phyloP scores from a whole-genome alignment of 1,284 basidiomycete species.

The Trametes sp. region DNA sequence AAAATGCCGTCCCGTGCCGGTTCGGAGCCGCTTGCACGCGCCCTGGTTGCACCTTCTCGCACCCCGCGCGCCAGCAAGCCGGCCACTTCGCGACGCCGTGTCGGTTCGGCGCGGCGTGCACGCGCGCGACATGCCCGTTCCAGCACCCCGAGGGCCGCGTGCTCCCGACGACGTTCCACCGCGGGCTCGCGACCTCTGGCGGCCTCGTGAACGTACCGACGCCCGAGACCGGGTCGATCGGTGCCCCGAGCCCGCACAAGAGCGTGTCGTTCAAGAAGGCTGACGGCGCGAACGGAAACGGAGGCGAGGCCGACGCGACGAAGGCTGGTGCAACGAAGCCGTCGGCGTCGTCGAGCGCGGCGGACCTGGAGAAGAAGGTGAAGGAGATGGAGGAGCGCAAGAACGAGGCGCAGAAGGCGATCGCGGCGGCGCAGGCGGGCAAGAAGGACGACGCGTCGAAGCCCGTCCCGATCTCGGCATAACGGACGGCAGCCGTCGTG shows the following conservation, averaged over 20 bases:
- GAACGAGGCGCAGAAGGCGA: slow-evolving; percentile 55
- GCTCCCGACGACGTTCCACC: slow-evolving; percentile 78
- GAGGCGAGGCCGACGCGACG: slow-evolving; percentile 53
- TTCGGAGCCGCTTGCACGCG: slow-evolving; percentile 80
- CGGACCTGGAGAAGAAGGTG: slow-evolving; percentile 62
- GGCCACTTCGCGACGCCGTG: slow-evolving; percentile 60
- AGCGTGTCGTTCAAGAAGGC: slow-evolving; percentile 73
- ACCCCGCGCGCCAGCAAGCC: slow-evolving; percentile 44
- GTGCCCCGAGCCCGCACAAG: slow-evolving; percentile 64
- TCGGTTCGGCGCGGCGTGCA: slow-evolving; percentile 81
- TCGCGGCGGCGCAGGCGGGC: slow-evolving; percentile 58
- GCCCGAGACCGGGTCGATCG: slow-evolving; percentile 72
- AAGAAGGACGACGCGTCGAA: slow-evolving; percentile 59
- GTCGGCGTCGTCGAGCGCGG: slow-evolving; percentile 54
- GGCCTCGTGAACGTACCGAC: slow-evolving; percentile 65
- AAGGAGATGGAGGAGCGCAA: slow-evolving; percentile 67
- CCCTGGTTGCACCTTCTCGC: slow-evolving; percentile 77
- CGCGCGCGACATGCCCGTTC: slow-evolving; percentile 76
- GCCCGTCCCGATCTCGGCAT: no score
- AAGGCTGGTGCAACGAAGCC: slow-evolving; percentile 59
- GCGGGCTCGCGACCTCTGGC: slow-evolving; percentile 66
- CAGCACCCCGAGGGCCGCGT: slow-evolving; percentile 84
- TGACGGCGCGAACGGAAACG: slow-evolving; percentile 63
- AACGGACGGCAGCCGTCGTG: neutral
- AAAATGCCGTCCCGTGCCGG: slow-evolving; percentile 62